Percentiles rank a stretch among this genome's conserved stretches.
These are phyloP conservation scores for Fusarium sp. DNA, from an alignment of 2,329 filamentous ascomycete species.

Conservation along the genomic window DNA sequence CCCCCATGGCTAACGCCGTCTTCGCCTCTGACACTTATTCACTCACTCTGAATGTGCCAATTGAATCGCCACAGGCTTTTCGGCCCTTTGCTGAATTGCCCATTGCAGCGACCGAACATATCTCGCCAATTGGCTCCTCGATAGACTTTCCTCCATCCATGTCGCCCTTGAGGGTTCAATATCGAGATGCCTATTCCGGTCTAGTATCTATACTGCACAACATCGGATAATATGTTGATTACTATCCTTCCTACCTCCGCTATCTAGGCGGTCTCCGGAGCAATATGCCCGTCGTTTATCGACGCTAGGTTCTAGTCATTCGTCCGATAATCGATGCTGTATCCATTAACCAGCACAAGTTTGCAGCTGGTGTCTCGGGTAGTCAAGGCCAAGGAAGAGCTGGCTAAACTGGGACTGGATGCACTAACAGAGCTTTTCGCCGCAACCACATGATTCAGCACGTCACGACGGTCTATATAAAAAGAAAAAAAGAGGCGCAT, in stretches of 20 bases:
- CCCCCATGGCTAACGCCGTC: slow-evolving; percentile 1
- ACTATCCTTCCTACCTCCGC: not conserved
- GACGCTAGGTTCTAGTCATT: not conserved
- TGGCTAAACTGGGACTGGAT: not conserved
- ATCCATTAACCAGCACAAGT: not conserved
- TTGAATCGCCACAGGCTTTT: not conserved
- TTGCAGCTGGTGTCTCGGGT: not conserved
- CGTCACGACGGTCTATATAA: not conserved
- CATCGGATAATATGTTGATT: not conserved
- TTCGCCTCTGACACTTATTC: not conserved
- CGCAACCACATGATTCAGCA: not conserved
- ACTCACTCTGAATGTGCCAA: not conserved
- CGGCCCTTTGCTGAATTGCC: not conserved
- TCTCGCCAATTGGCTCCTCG: not conserved
- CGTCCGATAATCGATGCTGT: not conserved
- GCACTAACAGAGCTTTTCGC: not conserved
- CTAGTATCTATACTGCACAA: slow-evolving; percentile 13
- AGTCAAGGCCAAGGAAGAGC: not conserved
- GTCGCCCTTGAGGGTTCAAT: not conserved
- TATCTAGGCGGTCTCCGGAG: not conserved
- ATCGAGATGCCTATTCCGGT: slow-evolving; percentile 35
- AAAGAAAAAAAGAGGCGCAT: not conserved
- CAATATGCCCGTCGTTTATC: not conserved
- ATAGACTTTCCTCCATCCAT: not conserved
- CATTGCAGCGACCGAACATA: not conserved